Conservation (phyloP, 73 alveolate genomes). For the Paramecium sexaurelia region DNA sequence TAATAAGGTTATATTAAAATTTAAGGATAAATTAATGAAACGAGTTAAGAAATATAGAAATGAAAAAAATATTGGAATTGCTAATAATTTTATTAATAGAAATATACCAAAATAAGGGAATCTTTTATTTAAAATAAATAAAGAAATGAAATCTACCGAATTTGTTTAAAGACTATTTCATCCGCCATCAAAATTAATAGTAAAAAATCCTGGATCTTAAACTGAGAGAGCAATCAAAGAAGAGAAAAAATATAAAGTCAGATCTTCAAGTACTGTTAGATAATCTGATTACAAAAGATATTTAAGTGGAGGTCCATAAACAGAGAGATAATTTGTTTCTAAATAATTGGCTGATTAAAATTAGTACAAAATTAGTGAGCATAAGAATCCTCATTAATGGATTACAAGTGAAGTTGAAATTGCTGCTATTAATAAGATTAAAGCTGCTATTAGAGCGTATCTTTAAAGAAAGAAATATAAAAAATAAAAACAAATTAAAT, state of each 20-base stretch:
- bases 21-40: slow-evolving; percentile 7
- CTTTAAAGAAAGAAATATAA: slow-evolving; percentile 34
- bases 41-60: neutral
- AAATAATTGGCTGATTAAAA: neutral
- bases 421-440: slow-evolving; percentile 32
- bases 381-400: slow-evolving; percentile 46
- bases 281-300: neutral
- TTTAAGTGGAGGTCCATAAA: slow-evolving; percentile 27
- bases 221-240: neutral
- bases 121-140: slow-evolving; percentile 17
- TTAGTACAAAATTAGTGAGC: neutral
- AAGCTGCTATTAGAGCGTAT: slow-evolving; percentile 50
- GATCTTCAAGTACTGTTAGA: neutral
- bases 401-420: slow-evolving; percentile 37
- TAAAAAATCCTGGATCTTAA: neutral
- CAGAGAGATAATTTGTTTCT: neutral
- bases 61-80: neutral
- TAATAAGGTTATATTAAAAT: neutral
- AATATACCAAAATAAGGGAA: slow-evolving; percentile 10
- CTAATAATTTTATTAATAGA: neutral
- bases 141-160: slow-evolving; percentile 9
- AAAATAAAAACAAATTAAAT: neutral
- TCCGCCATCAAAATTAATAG: slow-evolving; percentile 34
- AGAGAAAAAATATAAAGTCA: neutral
- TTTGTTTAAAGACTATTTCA: slow-evolving; percentile 28